Percentiles rank a stretch among this genome's conserved stretches.
phyloP scores from a whole-genome alignment of 257 asterid genomes.

The Haberlea rhodopensis region DNA sequence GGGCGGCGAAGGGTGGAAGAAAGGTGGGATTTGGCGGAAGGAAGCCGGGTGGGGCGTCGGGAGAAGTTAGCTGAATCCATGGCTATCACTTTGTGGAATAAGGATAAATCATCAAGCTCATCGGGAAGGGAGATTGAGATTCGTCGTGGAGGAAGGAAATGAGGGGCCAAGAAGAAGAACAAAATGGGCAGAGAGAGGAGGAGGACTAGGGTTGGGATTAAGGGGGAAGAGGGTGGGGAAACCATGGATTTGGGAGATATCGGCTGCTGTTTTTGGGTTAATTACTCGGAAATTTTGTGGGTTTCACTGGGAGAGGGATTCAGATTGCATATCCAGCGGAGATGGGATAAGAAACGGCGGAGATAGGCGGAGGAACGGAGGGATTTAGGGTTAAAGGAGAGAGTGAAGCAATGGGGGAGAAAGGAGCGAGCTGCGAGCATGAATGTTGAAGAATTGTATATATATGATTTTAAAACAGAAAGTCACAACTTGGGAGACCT shows the following conservation, averaged over 20 bases:
- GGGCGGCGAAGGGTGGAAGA: conserved; percentile 71
- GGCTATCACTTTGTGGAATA: conserved; percentile 45
- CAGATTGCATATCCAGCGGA: neutral
- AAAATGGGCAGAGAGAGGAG: conserved; percentile 37
- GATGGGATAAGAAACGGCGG: neutral
- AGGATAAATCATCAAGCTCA: conserved; percentile 55
- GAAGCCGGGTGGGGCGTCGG: conserved; percentile 51
- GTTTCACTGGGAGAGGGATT: neutral
- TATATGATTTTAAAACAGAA: too few relatives aligned
- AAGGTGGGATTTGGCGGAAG: conserved; percentile 58
- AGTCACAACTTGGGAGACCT: too few relatives aligned
- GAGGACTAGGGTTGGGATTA: conserved; percentile 40
- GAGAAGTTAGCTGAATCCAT: conserved; percentile 31
- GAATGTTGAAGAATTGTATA: neutral
- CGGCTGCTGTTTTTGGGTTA: neutral
- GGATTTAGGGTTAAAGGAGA: neutral
- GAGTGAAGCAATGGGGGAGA: neutral
- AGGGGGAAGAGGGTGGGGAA: conserved; percentile 25
- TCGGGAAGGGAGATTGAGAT: conserved; percentile 47
- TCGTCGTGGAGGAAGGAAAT: conserved; percentile 75
- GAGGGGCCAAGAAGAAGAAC: conserved; percentile 50
- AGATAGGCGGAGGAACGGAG: neutral
- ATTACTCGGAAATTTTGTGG: neutral
- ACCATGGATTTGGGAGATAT: conserved; percentile 19
- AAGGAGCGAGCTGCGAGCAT: neutral